Percentiles rank a stretch among this genome's conserved stretches.
Conservation (phyloP, 2,329 filamentous ascomycete species). For the Gaeumannomyces sp. region DNA sequence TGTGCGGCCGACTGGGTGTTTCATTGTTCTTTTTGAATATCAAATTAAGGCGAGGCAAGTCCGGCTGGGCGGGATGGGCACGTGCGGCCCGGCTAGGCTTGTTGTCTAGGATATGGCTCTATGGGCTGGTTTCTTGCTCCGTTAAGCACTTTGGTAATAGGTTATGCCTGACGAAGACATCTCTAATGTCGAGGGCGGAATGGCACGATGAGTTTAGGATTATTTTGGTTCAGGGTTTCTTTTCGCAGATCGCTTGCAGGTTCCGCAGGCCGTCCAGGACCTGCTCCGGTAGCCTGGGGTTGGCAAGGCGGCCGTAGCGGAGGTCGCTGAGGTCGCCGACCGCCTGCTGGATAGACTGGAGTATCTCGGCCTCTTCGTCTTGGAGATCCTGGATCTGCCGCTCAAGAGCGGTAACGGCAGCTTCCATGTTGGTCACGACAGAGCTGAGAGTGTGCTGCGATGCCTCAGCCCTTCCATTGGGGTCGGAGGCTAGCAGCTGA, state of each 20-base stretch:
- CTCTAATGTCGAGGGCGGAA: neutral
- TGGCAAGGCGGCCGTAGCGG: slow-evolving; percentile 69
- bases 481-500: neutral
- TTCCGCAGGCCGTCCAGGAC: slow-evolving; percentile 60
- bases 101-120: neutral
- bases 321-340: slow-evolving; percentile 75
- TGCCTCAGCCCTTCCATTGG: slow-evolving; percentile 7
- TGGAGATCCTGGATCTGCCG: slow-evolving; percentile 61
- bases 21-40: neutral
- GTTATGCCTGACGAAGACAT: neutral
- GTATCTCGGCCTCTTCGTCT: slow-evolving; percentile 53
- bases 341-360: slow-evolving; percentile 56
- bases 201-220: neutral
- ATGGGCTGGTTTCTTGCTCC: neutral
- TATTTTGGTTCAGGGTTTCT: slow-evolving; percentile 5
- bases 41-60: neutral
- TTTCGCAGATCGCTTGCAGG: slow-evolving; percentile 58
- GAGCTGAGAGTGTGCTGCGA: slow-evolving; percentile 55
- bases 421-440: slow-evolving; percentile 63
- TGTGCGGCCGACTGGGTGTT: too few relatives aligned
- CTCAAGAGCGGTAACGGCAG: slow-evolving; percentile 59
- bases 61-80: neutral
- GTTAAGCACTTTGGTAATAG: neutral
- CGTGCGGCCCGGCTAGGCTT: neutral
- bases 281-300: slow-evolving; percentile 56